Base-by-base conservation (phyloP, 306 rosid genomes). In the Rosa chinensis region DNA sequence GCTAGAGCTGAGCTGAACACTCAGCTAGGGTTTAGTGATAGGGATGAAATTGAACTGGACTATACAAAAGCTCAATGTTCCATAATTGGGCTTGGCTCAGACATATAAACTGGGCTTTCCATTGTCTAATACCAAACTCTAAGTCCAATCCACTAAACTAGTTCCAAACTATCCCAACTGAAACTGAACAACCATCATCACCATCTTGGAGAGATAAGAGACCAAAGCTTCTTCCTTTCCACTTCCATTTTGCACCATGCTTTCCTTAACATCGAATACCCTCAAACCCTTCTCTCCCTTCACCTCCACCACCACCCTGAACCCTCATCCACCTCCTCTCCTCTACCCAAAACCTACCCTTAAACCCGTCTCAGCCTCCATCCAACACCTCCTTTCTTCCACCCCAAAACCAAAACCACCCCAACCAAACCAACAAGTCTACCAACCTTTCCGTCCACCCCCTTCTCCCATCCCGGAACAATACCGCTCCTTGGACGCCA, bases 371-470 rank as follows among this genome's bases (percentile, higher is more conserved):
- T 66, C 70, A 37, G 6, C 42, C 61, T 20, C 45, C 71, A 58
- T 55, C 63, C 32, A 32, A 66, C 4, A 67, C 28, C 47, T 64
- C 86, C 55, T 70, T 3, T 58, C 64, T 23, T 10, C 43, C 50
- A 53, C 73, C 4, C 67, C 6, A 5, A 79, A 71, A 43, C 75
- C 85, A 83, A 21, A 86, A 28, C 28, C 28, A 25, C 28, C 28
- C 28, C 28, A 25, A 25, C 40, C 48, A 67, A 66, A 89, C 12
- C 77, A 67, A 49, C 87, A 90, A 37, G 71, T 91, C n/a, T 95
- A 91, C 82, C 98, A 90, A 69, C 99, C 99, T 6, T 95, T 91
- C 81, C 79, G 96, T 13, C 96, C 98, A 0, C 99, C 99, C 4
- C 91, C 96, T 10, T 66, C 93, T 0, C 84, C 87, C 21, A 79